Evolutionary conservation across 1,284 basidiomycete genomes (phyloP), one percentile per base, ranked within the genome.

Genomic region (Ustilago crameri): DNA sequence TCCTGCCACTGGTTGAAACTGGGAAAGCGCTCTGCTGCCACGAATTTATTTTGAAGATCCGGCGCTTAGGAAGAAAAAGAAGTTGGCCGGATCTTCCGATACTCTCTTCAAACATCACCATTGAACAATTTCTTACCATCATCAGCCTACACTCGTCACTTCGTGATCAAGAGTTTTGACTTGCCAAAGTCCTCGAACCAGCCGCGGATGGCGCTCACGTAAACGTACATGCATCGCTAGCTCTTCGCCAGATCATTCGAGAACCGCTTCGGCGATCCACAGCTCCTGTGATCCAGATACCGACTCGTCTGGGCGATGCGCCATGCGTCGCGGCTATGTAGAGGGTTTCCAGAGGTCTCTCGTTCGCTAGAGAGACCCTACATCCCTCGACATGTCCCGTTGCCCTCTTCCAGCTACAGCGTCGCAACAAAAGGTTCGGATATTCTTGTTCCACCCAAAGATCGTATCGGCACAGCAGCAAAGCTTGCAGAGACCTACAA

Each of bases 341-440:
- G 49, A 64, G 56, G 67, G 61, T 61, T 70, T 17, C 56, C 61
- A 37, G 61, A 70, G 43, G 57, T 57, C 14, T 42, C 61, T 12
- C 44, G 50, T 10, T 53, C 67, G 4, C 17, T 70, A 46, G 61
- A 70, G 27, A 30, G 57, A 24, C 61, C 67, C 14, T 64, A 60
- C 43, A 43, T 70, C 7, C 61, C 67, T 46, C 48, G 57, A 30
- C 57, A 70, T 53, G 47, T 70, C 14, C 61, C 67, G 20, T 50
- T 70, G 42, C 67, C 67, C 23, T 68, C 65, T 3, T 54, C 58
- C 22, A 68, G 65, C 47, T 62, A 48, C 59, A 58, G 54, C 26
- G 47, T 37, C 20, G 22, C 23, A 3, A 32, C 58, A n/a, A 45
- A 44, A 23, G 27, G 18, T 12, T 27, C 48, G 3, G 22, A 47